phyloP scores from a whole-genome alignment of 208 protist genomes.

The Leishmania braziliensis region DNA sequence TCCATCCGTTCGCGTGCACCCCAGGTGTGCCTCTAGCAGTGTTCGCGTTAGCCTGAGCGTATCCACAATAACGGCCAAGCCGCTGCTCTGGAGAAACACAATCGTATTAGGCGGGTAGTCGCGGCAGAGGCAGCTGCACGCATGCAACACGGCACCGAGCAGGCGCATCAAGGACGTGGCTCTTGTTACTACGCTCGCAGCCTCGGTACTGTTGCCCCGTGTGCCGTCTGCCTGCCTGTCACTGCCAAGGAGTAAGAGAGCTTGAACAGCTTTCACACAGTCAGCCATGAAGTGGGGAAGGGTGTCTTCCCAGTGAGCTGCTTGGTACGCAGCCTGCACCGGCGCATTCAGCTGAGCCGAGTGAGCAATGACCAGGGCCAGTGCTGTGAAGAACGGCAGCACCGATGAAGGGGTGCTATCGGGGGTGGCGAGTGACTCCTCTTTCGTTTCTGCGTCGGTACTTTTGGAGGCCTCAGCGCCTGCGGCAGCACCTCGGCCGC shows the following conservation, averaged over 20 bases:
- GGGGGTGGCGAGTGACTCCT: background rate
- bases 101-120: constrained; percentile 48
- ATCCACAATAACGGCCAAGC: constrained; percentile 30
- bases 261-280: background rate
- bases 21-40: background rate
- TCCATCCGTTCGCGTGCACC: background rate
- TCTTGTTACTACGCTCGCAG: background rate
- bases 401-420: background rate
- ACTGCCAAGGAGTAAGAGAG: background rate
- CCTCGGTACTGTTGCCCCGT: background rate
- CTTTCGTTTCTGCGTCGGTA: background rate
- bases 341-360: constrained; percentile 68
- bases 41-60: constrained; percentile 16
- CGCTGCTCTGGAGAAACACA: constrained; percentile 43
- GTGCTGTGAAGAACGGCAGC: constrained; percentile 6
- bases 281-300: constrained; percentile 31
- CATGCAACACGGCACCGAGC: constrained; percentile 56
- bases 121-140: constrained; percentile 75
- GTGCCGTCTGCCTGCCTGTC: background rate
- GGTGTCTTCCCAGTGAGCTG: constrained; percentile 35
- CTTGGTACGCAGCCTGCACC: constrained; percentile 54
- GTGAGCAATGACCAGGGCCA: constrained; percentile 37
- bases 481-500: background rate
- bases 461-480: background rate
- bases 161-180: constrained; percentile 15